phyloP scores from a whole-genome alignment of 2,329 filamentous ascomycete species.

The Knufia petricola region DNA sequence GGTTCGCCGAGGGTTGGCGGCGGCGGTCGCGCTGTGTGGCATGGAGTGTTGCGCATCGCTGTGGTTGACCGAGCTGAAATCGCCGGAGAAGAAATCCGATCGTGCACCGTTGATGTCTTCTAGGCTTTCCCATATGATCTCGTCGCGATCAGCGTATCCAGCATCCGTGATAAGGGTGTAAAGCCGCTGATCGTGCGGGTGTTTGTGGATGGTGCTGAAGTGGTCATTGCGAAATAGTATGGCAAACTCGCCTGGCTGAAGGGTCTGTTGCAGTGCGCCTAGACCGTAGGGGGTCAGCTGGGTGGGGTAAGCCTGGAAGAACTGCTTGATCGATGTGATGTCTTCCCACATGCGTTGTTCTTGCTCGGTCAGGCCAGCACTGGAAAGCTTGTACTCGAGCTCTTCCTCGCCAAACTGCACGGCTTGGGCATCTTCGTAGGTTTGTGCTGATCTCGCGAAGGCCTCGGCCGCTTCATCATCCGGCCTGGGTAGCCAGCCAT shows the following conservation, averaged over 20 bases:
- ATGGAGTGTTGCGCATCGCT: conserved; percentile 2
- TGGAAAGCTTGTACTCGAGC: conserved; percentile 65
- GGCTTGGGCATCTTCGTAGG: conserved; percentile 87
- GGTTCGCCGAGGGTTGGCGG: conserved; percentile 3
- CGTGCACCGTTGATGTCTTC: conserved; percentile 77
- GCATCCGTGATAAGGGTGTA: conserved; percentile 85
- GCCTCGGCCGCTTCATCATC: conserved; percentile 55
- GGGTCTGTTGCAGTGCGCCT: conserved; percentile 58
- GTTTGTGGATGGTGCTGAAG: conserved; percentile 87
- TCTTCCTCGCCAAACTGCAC: conserved; percentile 83
- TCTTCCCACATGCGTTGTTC: conserved; percentile 78
- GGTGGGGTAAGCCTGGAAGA: conserved; percentile 67
- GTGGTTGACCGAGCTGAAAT: conserved; percentile 76
- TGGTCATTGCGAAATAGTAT: conserved; percentile 97
- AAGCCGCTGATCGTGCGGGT: conserved; percentile 65
- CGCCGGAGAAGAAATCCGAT: conserved; percentile 77
- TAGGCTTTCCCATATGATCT: conserved; percentile 92
- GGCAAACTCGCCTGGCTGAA: conserved; percentile 68
- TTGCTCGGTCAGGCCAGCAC: conserved; percentile 53
- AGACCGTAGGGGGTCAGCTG: conserved; percentile 79
- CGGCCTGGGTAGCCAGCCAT: conserved; percentile 75
- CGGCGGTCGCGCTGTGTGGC: conserved; percentile 5
- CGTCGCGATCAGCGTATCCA: conserved; percentile 76
- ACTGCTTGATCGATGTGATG: conserved; percentile 72
- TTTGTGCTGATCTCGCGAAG: conserved; percentile 63